Evolutionary conservation across 768 basidiomycete species (phyloP).

Genomic region (Lentinula aciculospora): DNA sequence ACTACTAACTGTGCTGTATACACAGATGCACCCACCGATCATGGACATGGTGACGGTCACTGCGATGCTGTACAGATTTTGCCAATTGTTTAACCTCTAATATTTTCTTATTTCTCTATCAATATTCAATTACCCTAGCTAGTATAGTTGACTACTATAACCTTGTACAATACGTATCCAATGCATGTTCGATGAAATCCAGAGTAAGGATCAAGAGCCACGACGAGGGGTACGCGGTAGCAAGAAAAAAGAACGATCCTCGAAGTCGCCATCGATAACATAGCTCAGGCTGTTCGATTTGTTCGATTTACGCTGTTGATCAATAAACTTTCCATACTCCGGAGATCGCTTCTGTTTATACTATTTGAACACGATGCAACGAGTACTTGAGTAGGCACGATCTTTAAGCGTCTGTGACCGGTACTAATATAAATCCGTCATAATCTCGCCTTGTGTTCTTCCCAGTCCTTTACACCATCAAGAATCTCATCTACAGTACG

Average conservation of each 20-base stretch:
- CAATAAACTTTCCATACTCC: neutral
- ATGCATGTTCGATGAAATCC: neutral
- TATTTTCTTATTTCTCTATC: neutral
- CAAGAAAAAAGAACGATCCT: too few relatives aligned
- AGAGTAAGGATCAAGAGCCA: too few relatives aligned
- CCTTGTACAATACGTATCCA: constrained; percentile 8
- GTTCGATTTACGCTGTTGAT: neutral
- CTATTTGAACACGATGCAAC: neutral
- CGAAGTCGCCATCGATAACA: neutral
- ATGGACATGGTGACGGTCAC: constrained; percentile 88
- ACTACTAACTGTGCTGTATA: constrained; percentile 6
- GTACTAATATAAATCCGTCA: constrained; percentile 5
- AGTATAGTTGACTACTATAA: neutral
- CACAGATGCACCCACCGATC: constrained; percentile 79
- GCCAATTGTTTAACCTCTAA: constrained; percentile 47
- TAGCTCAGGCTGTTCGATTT: neutral
- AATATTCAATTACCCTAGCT: neutral
- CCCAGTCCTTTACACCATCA: constrained; percentile 51
- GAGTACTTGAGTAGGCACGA: constrained; percentile 1
- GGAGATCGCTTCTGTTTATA: neutral
- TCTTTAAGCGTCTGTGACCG: constrained; percentile 23
- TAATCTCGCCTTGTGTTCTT: constrained; percentile 55
- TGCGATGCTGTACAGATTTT: constrained; percentile 82
- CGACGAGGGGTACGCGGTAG: too few relatives aligned
- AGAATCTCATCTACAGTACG: constrained; percentile 77